A percentile compares a stretch with the other conserved stretches of the same genome.
Conservation (phyloP, 1,284 basidiomycete genomes). For the Ganoderma resinaceum region DNA sequence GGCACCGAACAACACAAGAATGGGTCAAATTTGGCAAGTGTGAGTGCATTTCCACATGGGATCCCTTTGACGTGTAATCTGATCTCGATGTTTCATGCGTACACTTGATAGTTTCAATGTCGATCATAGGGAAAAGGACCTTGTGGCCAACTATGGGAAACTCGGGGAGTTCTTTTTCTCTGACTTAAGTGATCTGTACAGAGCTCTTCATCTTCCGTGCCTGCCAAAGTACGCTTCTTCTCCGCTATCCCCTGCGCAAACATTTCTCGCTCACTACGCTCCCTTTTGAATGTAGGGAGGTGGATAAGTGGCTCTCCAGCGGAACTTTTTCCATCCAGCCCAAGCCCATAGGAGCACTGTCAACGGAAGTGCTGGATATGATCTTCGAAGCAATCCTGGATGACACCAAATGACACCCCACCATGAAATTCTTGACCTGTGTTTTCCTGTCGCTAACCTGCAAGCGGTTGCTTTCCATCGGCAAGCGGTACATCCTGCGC, state of each 20-base stretch:
- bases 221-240: neutral
- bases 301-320: neutral
- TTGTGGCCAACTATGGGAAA: neutral
- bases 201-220: neutral
- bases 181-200: neutral
- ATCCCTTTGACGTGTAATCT: neutral
- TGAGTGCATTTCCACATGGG: neutral
- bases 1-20: neutral
- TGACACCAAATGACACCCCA: neutral
- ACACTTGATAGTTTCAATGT: neutral
- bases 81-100: neutral
- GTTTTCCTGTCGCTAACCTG: neutral
- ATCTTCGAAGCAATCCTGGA: neutral
- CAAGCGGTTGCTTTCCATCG: constrained; percentile 17
- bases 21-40: neutral
- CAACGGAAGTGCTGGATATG: neutral
- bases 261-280: neutral
- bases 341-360: neutral
- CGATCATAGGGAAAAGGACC: neutral
- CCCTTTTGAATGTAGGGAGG: neutral
- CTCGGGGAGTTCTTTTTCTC: constrained; percentile 3
- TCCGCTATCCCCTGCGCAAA: neutral
- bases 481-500: constrained; percentile 10
- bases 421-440: neutral
- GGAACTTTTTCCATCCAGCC: neutral